Evolutionary conservation across 2,329 filamentous ascomycete species (phyloP), one percentile per base, ranked within the genome.

Genomic region (Sporothrix variecibatus): DNA sequence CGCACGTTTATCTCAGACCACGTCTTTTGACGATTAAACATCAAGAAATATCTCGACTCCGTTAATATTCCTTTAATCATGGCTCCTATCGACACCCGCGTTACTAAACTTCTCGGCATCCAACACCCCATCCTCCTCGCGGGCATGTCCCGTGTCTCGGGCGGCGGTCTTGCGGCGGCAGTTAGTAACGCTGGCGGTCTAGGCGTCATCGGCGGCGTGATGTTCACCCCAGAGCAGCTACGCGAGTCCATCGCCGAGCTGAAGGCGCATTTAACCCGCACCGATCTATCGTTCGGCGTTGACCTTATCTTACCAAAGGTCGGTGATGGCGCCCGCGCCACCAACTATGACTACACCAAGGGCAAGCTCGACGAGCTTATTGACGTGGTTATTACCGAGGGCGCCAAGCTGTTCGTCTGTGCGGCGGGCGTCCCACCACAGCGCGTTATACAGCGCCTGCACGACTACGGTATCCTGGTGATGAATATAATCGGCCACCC

Each of bases 401-500:
- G 93, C n/a, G 94, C 95, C 8, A 90, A 87, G 80, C 84, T 98
- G 68, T 98, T 98, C 80, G 94, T 98, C 58, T 91, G 87, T 71
- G 95, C 95, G 0, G 94, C 98, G 0, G 95, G 95, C 11, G 92
- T 98, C 28, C 95, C 95, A 20, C 94, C 95, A 0, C 84, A 85
- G 64, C 82, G 85, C 74, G 89, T 95, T 3, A 92, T 98, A 74
- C 90, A 93, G 78, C 85, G 90, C 64, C 86, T 98, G 62, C 95
- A 98, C 80, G 86, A 87, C 9, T 91, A 92, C 0, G 93, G 93
- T 0, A 93, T 98, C 58, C 81, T 97, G 75, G 87, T 98, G 49
- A 98, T 98, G 94, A 98, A 98, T 82, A 98, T 98, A 95, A 94
- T 98, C 26, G 95, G 95, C 0, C 93, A 95, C 79, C 95, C 95